phyloP scores from a whole-genome alignment of 2,329 filamentous ascomycete species.

The Epichloe sp. region DNA sequence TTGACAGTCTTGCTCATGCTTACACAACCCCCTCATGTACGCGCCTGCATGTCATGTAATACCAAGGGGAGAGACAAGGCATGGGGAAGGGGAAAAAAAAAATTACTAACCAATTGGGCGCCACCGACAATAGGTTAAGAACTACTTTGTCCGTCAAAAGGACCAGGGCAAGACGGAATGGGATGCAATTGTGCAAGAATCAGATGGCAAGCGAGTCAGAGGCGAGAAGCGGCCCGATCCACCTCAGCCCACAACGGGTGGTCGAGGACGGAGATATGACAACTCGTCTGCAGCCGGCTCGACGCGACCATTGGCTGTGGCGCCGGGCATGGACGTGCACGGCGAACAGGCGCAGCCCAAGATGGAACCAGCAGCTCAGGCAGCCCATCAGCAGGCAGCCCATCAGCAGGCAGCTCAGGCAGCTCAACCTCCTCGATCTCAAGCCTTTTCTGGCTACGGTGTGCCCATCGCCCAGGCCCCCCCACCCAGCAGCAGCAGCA shows the following conservation, averaged over 20 bases:
- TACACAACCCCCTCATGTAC: not conserved
- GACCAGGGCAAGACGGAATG: slow-evolving; percentile 46
- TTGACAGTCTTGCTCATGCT: not conserved
- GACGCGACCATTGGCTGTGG: slow-evolving; percentile 33
- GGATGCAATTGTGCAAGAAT: slow-evolving; percentile 45
- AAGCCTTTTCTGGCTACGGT: slow-evolving; percentile 29
- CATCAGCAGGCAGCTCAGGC: slow-evolving; percentile 4
- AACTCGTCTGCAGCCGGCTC: slow-evolving; percentile 19
- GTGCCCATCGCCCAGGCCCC: slow-evolving; percentile 33
- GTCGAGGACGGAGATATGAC: slow-evolving; percentile 38
- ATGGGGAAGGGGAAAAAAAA: not conserved
- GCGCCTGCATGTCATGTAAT: slow-evolving; percentile 1
- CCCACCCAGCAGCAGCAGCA: not conserved
- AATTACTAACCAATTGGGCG: not conserved
- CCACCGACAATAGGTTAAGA: slow-evolving; percentile 45
- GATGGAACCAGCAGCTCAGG: slow-evolving; percentile 22
- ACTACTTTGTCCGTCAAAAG: slow-evolving; percentile 52
- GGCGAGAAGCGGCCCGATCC: slow-evolving; percentile 48
- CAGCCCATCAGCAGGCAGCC: not conserved
- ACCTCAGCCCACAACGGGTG: slow-evolving; percentile 38
- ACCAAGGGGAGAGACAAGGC: not conserved
- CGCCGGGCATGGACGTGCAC: slow-evolving; percentile 29
- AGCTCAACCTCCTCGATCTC: slow-evolving; percentile 18
- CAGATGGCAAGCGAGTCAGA: slow-evolving; percentile 40
- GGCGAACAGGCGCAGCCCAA: slow-evolving; percentile 34